Evolutionary conservation across 768 basidiomycete species (phyloP).

Genomic region (Termitomyces heimii): DNA sequence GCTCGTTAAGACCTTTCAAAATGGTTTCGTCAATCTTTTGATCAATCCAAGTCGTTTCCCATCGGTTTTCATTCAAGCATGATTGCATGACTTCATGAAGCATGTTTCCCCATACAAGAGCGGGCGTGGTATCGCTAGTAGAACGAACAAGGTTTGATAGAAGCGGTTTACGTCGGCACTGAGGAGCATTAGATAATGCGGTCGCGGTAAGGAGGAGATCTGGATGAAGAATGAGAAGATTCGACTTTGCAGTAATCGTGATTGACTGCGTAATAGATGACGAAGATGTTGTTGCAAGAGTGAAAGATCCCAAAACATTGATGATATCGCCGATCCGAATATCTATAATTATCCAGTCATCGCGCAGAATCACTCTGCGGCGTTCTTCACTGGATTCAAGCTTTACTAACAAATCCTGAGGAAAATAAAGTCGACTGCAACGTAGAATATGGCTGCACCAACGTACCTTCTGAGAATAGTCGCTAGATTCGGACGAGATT

Average conservation of each 20-base stretch:
- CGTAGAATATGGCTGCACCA: background rate
- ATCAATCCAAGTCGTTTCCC: constrained; percentile 62
- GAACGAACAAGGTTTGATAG: constrained; percentile 59
- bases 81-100: constrained; percentile 88
- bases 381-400: constrained; percentile 30
- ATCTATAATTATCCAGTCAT: constrained; percentile 73
- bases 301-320: constrained; percentile 60
- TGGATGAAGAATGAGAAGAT: constrained; percentile 84
- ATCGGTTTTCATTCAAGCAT: constrained; percentile 55
- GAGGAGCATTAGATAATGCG: constrained; percentile 73
- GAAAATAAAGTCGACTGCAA: background rate
- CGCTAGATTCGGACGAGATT: constrained; percentile 25
- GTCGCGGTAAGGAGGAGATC: constrained; percentile 91
- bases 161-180: constrained; percentile 85
- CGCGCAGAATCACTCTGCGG: constrained; percentile 54
- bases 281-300: constrained; percentile 22
- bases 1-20: constrained; percentile 46
- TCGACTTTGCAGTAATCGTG: constrained; percentile 52
- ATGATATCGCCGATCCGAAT: constrained; percentile 66
- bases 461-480: constrained; percentile 37
- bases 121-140: constrained; percentile 53
- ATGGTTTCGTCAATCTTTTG: constrained; percentile 52
- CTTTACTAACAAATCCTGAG: constrained; percentile 47
- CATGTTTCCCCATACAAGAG: constrained; percentile 88
- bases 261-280: constrained; percentile 40